Evolutionary conservation across 768 basidiomycete genomes (phyloP).

Genomic region (Pilatotrama ljubarskyi): DNA sequence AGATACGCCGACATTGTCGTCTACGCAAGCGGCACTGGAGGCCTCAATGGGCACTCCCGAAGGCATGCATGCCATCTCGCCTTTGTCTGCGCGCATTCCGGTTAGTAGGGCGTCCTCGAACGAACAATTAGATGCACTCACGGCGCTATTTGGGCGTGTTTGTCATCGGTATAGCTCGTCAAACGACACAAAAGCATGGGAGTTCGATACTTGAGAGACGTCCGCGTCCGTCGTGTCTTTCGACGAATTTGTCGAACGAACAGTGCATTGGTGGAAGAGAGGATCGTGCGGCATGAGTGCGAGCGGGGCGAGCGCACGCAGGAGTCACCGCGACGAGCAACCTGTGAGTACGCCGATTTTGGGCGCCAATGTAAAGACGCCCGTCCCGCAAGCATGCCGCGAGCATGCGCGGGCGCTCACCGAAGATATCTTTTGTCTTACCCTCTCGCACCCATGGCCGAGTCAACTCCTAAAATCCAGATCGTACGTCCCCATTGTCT

Average conservation of each 20-base stretch:
- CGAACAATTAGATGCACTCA: slow-evolving; percentile 16
- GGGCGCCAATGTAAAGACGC: too few relatives aligned
- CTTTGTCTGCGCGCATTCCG: slow-evolving; percentile 14
- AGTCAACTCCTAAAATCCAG: slow-evolving; percentile 6
- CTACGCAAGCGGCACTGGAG: slow-evolving; percentile 2
- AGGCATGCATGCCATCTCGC: not conserved
- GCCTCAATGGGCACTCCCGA: slow-evolving; percentile 1
- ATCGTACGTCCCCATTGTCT: slow-evolving; percentile 15
- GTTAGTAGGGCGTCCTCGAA: too few relatives aligned
- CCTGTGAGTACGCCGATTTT: too few relatives aligned
- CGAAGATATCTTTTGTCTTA: slow-evolving; percentile 2
- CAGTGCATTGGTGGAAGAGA: too few relatives aligned
- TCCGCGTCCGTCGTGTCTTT: too few relatives aligned
- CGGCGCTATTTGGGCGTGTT: slow-evolving; percentile 7
- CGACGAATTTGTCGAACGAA: too few relatives aligned
- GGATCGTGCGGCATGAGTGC: too few relatives aligned
- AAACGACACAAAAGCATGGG: slow-evolving; percentile 1
- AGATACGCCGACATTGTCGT: slow-evolving; percentile 18
- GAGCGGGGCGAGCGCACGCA: too few relatives aligned
- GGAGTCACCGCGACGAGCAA: too few relatives aligned
- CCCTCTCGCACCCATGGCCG: slow-evolving; percentile 5
- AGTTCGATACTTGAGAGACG: too few relatives aligned
- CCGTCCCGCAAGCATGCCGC: too few relatives aligned
- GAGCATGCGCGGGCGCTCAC: slow-evolving; percentile 1
- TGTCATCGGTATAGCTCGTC: not conserved